Conservation (phyloP, 129 eudicot species). For the Centrapalus pauciflorus region DNA sequence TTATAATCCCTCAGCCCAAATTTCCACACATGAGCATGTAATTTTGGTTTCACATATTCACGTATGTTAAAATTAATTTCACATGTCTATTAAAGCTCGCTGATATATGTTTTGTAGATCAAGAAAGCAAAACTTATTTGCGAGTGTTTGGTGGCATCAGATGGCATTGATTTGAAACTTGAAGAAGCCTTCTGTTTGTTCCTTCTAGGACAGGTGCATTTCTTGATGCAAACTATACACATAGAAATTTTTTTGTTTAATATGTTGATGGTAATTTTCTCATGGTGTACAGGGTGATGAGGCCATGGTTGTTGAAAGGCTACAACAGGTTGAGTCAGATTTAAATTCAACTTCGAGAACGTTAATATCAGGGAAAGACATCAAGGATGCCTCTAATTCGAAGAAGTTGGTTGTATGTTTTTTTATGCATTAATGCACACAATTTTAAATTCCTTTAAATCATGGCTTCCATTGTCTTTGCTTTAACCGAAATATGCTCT, state of each 20-base stretch:
- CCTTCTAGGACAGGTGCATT: conserved; percentile 87
- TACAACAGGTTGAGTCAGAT: conserved; percentile 55
- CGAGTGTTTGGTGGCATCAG: conserved; percentile 79
- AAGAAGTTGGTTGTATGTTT: conserved; percentile 61
- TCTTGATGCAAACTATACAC: not conserved
- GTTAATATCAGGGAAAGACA: conserved; percentile 48
- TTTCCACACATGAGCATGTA: not conserved
- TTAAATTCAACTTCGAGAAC: conserved; percentile 49
- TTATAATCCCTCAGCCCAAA: not conserved
- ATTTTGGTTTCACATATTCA: not conserved
- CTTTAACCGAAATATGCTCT: not conserved
- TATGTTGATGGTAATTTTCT: conserved; percentile 4
- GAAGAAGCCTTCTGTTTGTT: conserved; percentile 86
- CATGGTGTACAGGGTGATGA: conserved; percentile 65
- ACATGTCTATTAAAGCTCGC: not conserved
- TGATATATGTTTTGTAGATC: conserved; percentile 43
- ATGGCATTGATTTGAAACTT: conserved; percentile 80
- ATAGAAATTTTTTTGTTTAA: not conserved
- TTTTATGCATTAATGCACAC: conserved; percentile 9
- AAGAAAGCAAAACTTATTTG: conserved; percentile 65
- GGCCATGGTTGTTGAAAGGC: conserved; percentile 71
- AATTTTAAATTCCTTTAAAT: conserved; percentile 1
- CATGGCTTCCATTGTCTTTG: not conserved
- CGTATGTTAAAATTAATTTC: conserved; percentile 2
- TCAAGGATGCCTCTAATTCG: conserved; percentile 51